A percentile compares a stretch with the other conserved stretches of the same genome.
Evolutionary conservation across 2,329 filamentous ascomycete species (phyloP).

Genomic region (Colletotrichum nymphaeae): DNA sequence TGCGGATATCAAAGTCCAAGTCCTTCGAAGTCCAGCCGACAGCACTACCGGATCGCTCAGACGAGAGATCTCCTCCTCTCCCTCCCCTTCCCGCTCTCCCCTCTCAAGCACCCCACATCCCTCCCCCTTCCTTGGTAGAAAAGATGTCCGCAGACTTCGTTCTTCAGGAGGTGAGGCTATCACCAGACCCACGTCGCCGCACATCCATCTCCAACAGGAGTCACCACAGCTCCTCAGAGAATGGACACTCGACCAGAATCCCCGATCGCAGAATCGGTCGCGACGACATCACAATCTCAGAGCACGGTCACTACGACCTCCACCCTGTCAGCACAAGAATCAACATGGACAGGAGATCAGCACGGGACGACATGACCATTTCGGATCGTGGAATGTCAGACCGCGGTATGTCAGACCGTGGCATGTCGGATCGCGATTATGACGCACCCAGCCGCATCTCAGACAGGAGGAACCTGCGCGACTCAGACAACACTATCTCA

Average conservation of each 20-base stretch:
- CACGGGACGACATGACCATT: conserved; percentile 19
- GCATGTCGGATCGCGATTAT: conserved; percentile 19
- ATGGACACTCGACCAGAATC: conserved; percentile 31
- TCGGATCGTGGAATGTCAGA: conserved; percentile 1
- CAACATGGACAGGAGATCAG: conserved; percentile 12
- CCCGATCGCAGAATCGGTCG: conserved; percentile 30
- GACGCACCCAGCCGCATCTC: conserved; percentile 32
- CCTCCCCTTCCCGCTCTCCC: conserved; percentile 26
- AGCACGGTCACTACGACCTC: conserved; percentile 35
- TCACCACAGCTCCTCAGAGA: conserved; percentile 31
- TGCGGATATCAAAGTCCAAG: conserved; percentile 43
- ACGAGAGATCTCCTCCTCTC: conserved; percentile 9
- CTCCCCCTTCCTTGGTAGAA: conserved; percentile 35
- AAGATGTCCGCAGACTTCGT: conserved; percentile 34
- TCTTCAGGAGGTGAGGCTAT: conserved; percentile 34
- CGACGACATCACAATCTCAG: conserved; percentile 35
- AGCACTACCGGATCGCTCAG: neutral
- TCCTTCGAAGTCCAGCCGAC: conserved; percentile 40
- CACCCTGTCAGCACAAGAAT: conserved; percentile 8
- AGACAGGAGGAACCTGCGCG: conserved; percentile 34
- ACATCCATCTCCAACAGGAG: conserved; percentile 43
- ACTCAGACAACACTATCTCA: conserved; percentile 43
- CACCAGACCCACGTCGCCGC: conserved; percentile 36
- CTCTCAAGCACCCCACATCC: conserved; percentile 36
- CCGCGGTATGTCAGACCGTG: neutral